These are phyloP conservation scores for Teunomyces stri DNA, from an alignment of 805 yeast genomes.

Conservation along the genomic window DNA sequence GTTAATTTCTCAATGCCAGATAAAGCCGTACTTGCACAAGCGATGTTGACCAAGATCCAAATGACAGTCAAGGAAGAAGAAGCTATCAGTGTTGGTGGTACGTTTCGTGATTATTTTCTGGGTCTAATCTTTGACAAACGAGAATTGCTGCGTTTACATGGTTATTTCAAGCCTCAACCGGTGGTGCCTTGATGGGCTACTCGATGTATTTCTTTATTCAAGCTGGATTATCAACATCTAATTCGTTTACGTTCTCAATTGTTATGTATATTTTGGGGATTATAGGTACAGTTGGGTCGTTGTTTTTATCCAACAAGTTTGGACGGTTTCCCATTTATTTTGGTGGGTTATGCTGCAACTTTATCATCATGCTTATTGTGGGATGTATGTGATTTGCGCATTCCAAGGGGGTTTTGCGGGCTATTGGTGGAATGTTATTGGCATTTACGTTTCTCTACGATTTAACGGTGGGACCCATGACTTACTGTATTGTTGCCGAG, in stretches of 20 bases:
- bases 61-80: constrained; percentile 43
- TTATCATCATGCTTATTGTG: constrained; percentile 36
- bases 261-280: constrained; percentile 46
- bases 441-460: constrained; percentile 47
- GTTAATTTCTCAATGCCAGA: constrained; percentile 31
- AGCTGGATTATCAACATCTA: constrained; percentile 45
- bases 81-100: constrained; percentile 15
- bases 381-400: constrained; percentile 39
- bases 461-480: constrained; percentile 37
- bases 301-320: constrained; percentile 39
- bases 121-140: constrained; percentile 50
- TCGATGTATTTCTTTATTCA: constrained; percentile 50
- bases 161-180: constrained; percentile 46
- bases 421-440: constrained; percentile 45
- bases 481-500: constrained; percentile 41
- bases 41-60: constrained; percentile 45
- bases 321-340: constrained; percentile 44
- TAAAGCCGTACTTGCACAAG: constrained; percentile 31
- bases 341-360: constrained; percentile 34
- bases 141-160: constrained; percentile 45
- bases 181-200: constrained; percentile 47
- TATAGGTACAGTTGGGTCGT: constrained; percentile 43
- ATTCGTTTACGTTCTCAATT: constrained; percentile 47
- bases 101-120: constrained; percentile 46
- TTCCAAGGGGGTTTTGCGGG: constrained; percentile 35